A percentile compares a stretch with the other conserved stretches of the same genome.
phyloP scores from a whole-genome alignment of 164 flowering plant genomes.

The Piper betle region DNA sequence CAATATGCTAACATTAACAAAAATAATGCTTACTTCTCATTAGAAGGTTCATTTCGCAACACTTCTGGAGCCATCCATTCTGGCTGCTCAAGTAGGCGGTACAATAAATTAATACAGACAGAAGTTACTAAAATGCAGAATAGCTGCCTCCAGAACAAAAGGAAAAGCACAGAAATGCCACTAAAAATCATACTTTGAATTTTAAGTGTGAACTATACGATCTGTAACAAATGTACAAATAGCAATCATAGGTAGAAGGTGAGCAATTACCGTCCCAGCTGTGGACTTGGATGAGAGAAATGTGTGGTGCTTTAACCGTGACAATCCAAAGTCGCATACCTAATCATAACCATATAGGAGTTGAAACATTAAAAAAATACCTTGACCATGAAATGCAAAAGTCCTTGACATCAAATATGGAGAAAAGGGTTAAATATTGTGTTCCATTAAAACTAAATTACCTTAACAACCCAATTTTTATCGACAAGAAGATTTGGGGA shows the following conservation, averaged over 20 bases:
- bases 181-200: not conserved
- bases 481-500: conserved; percentile 98
- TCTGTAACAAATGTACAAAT: not conserved
- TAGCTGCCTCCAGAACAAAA: not conserved
- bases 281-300: conserved; percentile 89
- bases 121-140: not conserved
- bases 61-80: conserved; percentile 99
- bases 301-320: conserved; percentile 88
- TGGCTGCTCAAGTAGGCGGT: conserved; percentile 42
- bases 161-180: not conserved
- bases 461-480: conserved; percentile 98
- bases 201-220: not conserved
- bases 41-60: conserved; percentile 83
- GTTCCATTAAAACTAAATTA: conserved; percentile 4
- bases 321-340: conserved; percentile 97
- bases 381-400: not conserved
- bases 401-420: not conserved
- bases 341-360: conserved; percentile 9
- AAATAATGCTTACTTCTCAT: conserved; percentile 75
- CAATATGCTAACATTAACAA: not conserved
- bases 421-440: too few relatives aligned
- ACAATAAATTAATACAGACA: not conserved
- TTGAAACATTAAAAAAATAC: not conserved
- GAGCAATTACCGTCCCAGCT: conserved; percentile 79
- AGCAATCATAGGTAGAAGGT: not conserved